phyloP scores from a whole-genome alignment of 345 rosid species.

The Noccaea caerulescens region DNA sequence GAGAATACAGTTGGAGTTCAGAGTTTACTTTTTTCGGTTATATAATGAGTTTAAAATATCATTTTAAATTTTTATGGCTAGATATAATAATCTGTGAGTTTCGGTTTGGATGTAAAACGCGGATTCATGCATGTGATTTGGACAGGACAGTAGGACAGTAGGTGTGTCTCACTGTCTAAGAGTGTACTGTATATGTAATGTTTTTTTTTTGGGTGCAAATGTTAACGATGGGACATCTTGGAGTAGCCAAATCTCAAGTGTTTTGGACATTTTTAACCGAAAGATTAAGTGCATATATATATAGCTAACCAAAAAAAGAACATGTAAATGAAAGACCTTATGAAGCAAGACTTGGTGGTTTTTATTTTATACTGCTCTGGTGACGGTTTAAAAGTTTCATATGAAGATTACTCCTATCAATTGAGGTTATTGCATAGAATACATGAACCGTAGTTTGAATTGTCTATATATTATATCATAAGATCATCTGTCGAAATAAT shows the following conservation, averaged over 20 bases:
- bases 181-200: no score
- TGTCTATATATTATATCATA: no score
- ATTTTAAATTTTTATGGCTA: neutral
- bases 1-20: slow-evolving; percentile 42
- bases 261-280: neutral
- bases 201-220: no score
- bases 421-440: neutral
- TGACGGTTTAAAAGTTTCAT: neutral
- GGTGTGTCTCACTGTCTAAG: neutral
- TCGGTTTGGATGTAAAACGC: slow-evolving; percentile 27
- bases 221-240: no score
- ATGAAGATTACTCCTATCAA: neutral
- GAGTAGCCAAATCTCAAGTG: no score
- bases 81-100: neutral
- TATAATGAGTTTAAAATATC: neutral
- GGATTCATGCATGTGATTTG: slow-evolving; percentile 41
- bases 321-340: neutral
- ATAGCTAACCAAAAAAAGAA: neutral
- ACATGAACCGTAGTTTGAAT: no score
- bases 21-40: slow-evolving; percentile 25
- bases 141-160: neutral
- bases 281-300: neutral
- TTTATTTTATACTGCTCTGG: neutral
- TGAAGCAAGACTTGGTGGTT: neutral
- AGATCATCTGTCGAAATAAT: neutral